Percentiles rank a stretch among this genome's conserved stretches.
phyloP scores from a whole-genome alignment of 176 grass and related monocot genomes.

The Oryza meridionalis region DNA sequence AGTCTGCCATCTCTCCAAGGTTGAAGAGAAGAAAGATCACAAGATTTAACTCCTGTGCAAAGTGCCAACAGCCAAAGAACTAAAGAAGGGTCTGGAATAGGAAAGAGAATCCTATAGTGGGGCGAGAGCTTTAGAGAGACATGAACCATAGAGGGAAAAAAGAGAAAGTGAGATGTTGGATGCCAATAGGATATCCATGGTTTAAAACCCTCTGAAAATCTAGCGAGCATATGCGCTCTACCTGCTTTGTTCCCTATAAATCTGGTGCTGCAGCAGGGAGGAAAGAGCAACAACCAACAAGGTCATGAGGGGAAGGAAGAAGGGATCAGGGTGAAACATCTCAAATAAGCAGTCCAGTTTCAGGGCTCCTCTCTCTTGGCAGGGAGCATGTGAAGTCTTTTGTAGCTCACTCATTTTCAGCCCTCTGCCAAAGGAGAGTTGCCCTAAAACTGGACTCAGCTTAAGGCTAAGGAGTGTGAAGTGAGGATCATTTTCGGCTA shows the following conservation, averaged over 20 bases:
- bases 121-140: constrained; percentile 34
- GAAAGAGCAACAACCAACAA: neutral
- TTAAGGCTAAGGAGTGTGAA: constrained; percentile 46
- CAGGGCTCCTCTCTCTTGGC: constrained; percentile 64
- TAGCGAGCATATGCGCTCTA: constrained; percentile 38
- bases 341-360: constrained; percentile 50
- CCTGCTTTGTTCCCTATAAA: constrained; percentile 54
- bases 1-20: neutral
- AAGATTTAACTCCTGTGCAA: neutral
- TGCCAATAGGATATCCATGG: constrained; percentile 69
- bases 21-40: neutral
- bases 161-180: constrained; percentile 49
- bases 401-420: constrained; percentile 1
- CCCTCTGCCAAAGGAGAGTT: constrained; percentile 77
- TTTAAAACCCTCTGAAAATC: constrained; percentile 54
- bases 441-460: constrained; percentile 57
- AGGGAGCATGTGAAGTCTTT: constrained; percentile 40
- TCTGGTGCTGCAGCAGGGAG: constrained; percentile 36
- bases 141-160: constrained; percentile 30
- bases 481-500: neutral
- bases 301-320: neutral
- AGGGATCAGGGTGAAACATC: neutral
- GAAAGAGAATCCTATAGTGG: constrained; percentile 58
- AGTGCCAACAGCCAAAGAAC: constrained; percentile 29
- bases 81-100: constrained; percentile 43